A percentile compares a stretch with the other conserved stretches of the same genome.
phyloP scores from a whole-genome alignment of 2,329 filamentous ascomycete genomes.

The Penicillium decumbens region DNA sequence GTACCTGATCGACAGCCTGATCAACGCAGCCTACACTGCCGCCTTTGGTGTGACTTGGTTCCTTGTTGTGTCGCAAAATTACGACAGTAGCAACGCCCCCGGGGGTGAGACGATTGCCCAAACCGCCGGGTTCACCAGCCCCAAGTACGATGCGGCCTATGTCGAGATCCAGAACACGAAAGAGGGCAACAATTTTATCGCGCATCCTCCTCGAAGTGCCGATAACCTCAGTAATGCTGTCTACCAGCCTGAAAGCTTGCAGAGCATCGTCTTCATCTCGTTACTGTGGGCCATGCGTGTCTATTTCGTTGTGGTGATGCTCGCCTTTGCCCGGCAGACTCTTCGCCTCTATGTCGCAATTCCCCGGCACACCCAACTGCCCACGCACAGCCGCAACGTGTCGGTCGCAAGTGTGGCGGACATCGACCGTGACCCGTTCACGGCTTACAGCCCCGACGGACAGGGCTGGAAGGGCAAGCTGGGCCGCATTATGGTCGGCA shows the following conservation, averaged over 20 bases:
- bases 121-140: conserved; percentile 61
- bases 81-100: conserved; percentile 44
- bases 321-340: conserved; percentile 74
- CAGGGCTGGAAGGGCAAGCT: conserved; percentile 73
- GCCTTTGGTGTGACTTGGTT: conserved; percentile 85
- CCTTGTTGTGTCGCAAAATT: conserved; percentile 61
- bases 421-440: conserved; percentile 63
- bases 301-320: conserved; percentile 79
- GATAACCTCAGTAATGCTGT: conserved; percentile 59
- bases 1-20: conserved; percentile 73
- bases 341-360: conserved; percentile 57
- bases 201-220: conserved; percentile 42
- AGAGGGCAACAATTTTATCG: conserved; percentile 46
- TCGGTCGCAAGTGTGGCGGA: conserved; percentile 46
- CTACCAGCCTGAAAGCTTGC: conserved; percentile 62
- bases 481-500: conserved; percentile 71
- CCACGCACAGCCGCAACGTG: conserved; percentile 41
- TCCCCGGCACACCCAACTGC: conserved; percentile 37
- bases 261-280: conserved; percentile 72
- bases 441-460: conserved; percentile 64
- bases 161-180: conserved; percentile 48
- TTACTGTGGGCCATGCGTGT: conserved; percentile 69
- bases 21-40: conserved; percentile 77
- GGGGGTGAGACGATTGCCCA: conserved; percentile 57
- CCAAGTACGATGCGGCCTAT: conserved; percentile 56